These are phyloP conservation scores for Knufia petricola DNA, from an alignment of 2,329 filamentous ascomycete genomes.

Conservation along the genomic window DNA sequence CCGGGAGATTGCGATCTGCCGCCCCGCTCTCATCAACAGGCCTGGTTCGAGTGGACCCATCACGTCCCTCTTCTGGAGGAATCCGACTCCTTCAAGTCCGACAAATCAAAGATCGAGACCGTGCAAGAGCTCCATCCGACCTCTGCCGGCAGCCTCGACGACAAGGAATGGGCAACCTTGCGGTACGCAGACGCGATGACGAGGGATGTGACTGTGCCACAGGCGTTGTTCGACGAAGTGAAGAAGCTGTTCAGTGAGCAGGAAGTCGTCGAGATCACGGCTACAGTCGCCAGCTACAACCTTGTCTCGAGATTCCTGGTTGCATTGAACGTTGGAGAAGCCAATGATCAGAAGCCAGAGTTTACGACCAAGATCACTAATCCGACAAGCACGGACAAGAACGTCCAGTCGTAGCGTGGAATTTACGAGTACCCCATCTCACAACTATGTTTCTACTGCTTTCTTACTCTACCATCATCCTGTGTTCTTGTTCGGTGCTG, in stretches of 20 bases:
- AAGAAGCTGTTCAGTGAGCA: constrained; percentile 55
- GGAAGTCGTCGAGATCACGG: constrained; percentile 74
- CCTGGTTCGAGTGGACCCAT: constrained; percentile 77
- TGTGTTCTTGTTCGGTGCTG: too few relatives aligned
- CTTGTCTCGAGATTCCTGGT: constrained; percentile 80
- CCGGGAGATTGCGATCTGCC: constrained; percentile 69
- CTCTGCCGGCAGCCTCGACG: constrained; percentile 31
- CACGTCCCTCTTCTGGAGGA: constrained; percentile 64
- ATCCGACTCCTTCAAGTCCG: constrained; percentile 46
- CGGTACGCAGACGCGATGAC: constrained; percentile 80
- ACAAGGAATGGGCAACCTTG: constrained; percentile 57
- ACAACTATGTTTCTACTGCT: too few relatives aligned
- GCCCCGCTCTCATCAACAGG: constrained; percentile 71
- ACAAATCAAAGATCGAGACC: constrained; percentile 32
- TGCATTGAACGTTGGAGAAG: constrained; percentile 57
- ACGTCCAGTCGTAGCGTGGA: constrained; percentile 1
- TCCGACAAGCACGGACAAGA: neutral
- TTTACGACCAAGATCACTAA: constrained; percentile 9
- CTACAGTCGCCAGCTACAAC: constrained; percentile 80
- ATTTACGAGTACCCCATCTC: too few relatives aligned
- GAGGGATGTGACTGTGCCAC: constrained; percentile 56
- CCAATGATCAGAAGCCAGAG: constrained; percentile 27
- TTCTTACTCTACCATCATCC: too few relatives aligned
- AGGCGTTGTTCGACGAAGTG: constrained; percentile 57
- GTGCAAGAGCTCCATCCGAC: constrained; percentile 35